Evolutionary conservation across 495 filamentous ascomycete species (phyloP).

Genomic region (Bacidia gigantensis): DNA sequence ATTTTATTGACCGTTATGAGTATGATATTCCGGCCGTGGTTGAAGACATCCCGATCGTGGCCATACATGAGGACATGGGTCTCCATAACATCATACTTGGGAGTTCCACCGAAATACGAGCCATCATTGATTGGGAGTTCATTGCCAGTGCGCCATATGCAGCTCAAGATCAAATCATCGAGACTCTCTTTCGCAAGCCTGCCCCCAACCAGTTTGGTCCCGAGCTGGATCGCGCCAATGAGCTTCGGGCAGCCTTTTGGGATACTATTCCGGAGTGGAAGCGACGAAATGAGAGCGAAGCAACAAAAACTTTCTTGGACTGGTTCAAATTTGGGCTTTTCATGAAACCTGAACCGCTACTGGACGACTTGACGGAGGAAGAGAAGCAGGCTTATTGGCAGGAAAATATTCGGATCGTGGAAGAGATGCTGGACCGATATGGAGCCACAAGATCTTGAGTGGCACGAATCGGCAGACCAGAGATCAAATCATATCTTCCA

Average conservation of each 20-base stretch:
- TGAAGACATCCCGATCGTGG: slow-evolving; percentile 17
- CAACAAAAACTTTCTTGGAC: slow-evolving; percentile 16
- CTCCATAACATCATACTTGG: slow-evolving; percentile 18
- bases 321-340: slow-evolving; percentile 17
- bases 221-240: slow-evolving; percentile 10
- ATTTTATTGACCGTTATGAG: slow-evolving; percentile 11
- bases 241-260: slow-evolving; percentile 19
- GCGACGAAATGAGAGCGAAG: slow-evolving; percentile 10
- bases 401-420: slow-evolving; percentile 6
- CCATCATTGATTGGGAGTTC: slow-evolving; percentile 21
- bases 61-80: slow-evolving; percentile 18
- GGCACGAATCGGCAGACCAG: too few relatives aligned
- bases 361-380: slow-evolving; percentile 1
- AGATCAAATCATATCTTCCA: too few relatives aligned
- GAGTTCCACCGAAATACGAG: slow-evolving; percentile 8
- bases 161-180: slow-evolving; percentile 15
- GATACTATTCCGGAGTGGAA: slow-evolving; percentile 17
- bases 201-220: slow-evolving; percentile 15
- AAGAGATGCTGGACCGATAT: not conserved
- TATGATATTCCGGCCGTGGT: slow-evolving; percentile 15
- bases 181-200: slow-evolving; percentile 18
- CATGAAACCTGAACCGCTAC: slow-evolving; percentile 11
- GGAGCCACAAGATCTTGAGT: not conserved
- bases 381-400: slow-evolving; percentile 9
- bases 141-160: slow-evolving; percentile 7